Evolutionary conservation across 2,329 filamentous ascomycete genomes (phyloP), one percentile per base, ranked within the genome.

Genomic region (Trichophyton verrucosum): DNA sequence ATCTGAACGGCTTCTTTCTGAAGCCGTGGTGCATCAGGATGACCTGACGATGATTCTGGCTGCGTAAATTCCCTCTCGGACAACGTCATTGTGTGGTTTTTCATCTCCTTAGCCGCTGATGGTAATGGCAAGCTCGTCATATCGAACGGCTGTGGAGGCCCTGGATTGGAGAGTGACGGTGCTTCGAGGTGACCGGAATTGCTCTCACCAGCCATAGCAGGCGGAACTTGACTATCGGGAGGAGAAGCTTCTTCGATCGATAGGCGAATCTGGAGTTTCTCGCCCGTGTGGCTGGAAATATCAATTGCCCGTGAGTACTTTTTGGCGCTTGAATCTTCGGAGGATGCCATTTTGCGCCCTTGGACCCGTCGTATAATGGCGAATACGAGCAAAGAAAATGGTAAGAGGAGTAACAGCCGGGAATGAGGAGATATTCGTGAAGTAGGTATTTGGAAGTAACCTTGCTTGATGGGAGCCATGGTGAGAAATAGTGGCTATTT

Each of bases 1-100:
- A 70, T 62, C 57, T 73, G 69, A n/a, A 70, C 65, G 3, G 67
- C 66, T 60, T 74, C 67, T 13, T 62, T 70, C 47, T 67, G 68
- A 15, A 60, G 60, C 13, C 59, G 62, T 7, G 57, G 62, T 15
- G 56, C 22, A 3, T 30, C 47, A 20, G 36, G 27, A 33, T 42
- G 30, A 17, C 20, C n/a, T 36, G 17, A 57, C 13, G 33, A 15
- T 8, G 42, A 22, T 60, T 40, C 20, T 33, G 58, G 24, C 22
- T 42, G 24, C 13, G 36, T 20, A 40, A 20, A 59, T 40, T 27
- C n/a, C 9, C 30, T 17, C n/a, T 49, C 38, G 13, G 20, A 56
- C 33, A 58, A 38, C 20, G 44, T 42, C 5, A 30, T 27, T 8
- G 30, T 20, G 13, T 33, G 42, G 6, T 22, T 11, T 55, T 58